phyloP scores from a whole-genome alignment of 495 filamentous ascomycete genomes.

The Haplographium delicatum region DNA sequence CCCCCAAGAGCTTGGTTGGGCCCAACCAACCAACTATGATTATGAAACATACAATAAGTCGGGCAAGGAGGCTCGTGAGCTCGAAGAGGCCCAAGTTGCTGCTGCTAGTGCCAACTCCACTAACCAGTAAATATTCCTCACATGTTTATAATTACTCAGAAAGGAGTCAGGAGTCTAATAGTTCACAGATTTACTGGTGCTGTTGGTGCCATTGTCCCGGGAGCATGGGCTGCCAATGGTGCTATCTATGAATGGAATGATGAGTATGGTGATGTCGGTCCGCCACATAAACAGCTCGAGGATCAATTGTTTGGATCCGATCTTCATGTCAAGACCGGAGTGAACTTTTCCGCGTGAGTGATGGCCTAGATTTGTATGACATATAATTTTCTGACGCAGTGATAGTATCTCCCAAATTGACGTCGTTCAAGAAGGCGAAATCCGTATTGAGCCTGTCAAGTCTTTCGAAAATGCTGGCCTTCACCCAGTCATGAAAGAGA shows the following conservation, averaged over 20 bases:
- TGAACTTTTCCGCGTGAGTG: conserved; percentile 45
- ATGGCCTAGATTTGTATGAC: background rate
- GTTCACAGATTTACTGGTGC: no score
- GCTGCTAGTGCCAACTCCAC: conserved; percentile 21
- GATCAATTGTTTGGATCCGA: conserved; percentile 59
- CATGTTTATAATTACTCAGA: background rate
- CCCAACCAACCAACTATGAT: conserved; percentile 42
- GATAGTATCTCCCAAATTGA: conserved; percentile 49
- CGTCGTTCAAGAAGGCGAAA: conserved; percentile 54
- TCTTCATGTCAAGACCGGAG: conserved; percentile 27
- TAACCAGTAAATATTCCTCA: background rate
- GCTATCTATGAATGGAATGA: conserved; percentile 78
- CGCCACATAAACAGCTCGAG: conserved; percentile 62
- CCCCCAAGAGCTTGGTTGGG: conserved; percentile 45
- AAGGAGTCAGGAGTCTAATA: no score
- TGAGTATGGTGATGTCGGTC: conserved; percentile 81
- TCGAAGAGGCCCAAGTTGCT: conserved; percentile 4
- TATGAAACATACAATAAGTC: conserved; percentile 43
- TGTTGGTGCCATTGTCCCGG: conserved; percentile 10
- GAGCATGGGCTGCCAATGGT: conserved; percentile 52
- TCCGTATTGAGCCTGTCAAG: conserved; percentile 46
- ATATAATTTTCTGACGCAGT: background rate
- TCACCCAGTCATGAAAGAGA: conserved; percentile 77
- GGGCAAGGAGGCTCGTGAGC: conserved; percentile 16
- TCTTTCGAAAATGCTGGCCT: conserved; percentile 74